These are phyloP conservation scores for Exobasidium rhododendri DNA, from an alignment of 1,284 basidiomycete species.

Conservation along the genomic window DNA sequence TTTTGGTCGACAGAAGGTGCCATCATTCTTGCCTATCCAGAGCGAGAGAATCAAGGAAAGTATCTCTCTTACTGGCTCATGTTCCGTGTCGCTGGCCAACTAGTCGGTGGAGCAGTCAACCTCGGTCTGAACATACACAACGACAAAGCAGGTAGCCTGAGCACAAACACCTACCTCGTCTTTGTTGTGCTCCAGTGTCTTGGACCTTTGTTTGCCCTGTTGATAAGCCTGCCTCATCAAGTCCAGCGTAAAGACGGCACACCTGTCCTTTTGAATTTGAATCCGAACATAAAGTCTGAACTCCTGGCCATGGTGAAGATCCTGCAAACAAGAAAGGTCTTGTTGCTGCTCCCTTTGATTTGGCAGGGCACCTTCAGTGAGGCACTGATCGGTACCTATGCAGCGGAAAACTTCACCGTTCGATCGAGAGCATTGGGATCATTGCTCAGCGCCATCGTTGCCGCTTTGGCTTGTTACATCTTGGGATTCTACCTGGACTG, in stretches of 20 bases:
- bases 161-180: constrained; percentile 54
- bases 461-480: constrained; percentile 46
- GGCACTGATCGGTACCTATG: constrained; percentile 48
- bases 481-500: constrained; percentile 55
- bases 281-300: constrained; percentile 36
- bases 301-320: constrained; percentile 38
- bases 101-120: constrained; percentile 55
- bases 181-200: constrained; percentile 56
- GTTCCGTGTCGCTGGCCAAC: constrained; percentile 46
- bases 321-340: constrained; percentile 30
- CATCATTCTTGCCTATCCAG: constrained; percentile 36
- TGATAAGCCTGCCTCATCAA: constrained; percentile 51
- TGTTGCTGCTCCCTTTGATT: constrained; percentile 44
- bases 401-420: constrained; percentile 42
- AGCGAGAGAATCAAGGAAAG: constrained; percentile 44
- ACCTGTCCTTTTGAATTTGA: constrained; percentile 49
- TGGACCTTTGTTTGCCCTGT: constrained; percentile 49
- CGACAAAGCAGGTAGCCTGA: constrained; percentile 46
- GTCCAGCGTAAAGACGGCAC: constrained; percentile 54
- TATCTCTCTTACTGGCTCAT: constrained; percentile 55
- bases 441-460: constrained; percentile 49
- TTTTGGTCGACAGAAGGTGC: constrained; percentile 53
- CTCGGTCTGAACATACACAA: constrained; percentile 53
- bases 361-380: constrained; percentile 45
- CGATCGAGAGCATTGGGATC: constrained; percentile 54